Conservation (phyloP, 176 grass and related monocot species). For the Chrysopogon serrulatus region DNA sequence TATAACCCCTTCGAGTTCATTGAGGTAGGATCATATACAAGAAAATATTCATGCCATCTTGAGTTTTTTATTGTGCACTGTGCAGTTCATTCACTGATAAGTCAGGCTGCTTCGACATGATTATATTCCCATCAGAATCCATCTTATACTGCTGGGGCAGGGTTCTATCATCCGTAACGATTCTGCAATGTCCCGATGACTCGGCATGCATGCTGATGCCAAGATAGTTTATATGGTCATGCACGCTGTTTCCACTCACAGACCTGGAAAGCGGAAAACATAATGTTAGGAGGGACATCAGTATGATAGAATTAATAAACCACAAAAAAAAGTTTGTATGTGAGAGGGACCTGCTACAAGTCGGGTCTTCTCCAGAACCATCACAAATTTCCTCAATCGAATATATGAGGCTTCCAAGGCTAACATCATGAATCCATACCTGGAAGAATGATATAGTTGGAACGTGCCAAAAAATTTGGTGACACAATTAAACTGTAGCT, state of each 20-base stretch:
- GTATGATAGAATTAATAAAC: not conserved
- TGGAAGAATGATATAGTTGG: slow-evolving; percentile 20
- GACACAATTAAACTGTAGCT: not conserved
- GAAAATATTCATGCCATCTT: not conserved
- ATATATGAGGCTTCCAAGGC: slow-evolving; percentile 52
- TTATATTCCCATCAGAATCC: slow-evolving; percentile 33
- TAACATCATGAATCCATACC: slow-evolving; percentile 75
- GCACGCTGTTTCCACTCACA: slow-evolving; percentile 66
- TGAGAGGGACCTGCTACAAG: slow-evolving; percentile 66
- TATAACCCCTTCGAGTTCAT: not conserved
- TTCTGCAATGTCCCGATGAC: slow-evolving; percentile 56
- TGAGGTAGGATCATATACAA: not conserved
- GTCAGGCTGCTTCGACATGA: slow-evolving; percentile 46
- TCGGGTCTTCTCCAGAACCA: slow-evolving; percentile 74
- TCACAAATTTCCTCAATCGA: slow-evolving; percentile 64
- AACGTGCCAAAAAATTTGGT: not conserved
- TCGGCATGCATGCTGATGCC: slow-evolving; percentile 61
- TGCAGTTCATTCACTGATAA: slow-evolving; percentile 20
- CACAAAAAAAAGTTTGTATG: not conserved
- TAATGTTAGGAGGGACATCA: not conserved
- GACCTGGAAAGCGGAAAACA: slow-evolving; percentile 41
- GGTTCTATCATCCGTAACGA: slow-evolving; percentile 35
- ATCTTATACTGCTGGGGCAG: slow-evolving; percentile 29
- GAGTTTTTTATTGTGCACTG: slow-evolving; percentile 23
- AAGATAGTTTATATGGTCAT: slow-evolving; percentile 65